Evolutionary conservation across 2,329 filamentous ascomycete genomes (phyloP).

Genomic region (Westerdykella aurantiaca): DNA sequence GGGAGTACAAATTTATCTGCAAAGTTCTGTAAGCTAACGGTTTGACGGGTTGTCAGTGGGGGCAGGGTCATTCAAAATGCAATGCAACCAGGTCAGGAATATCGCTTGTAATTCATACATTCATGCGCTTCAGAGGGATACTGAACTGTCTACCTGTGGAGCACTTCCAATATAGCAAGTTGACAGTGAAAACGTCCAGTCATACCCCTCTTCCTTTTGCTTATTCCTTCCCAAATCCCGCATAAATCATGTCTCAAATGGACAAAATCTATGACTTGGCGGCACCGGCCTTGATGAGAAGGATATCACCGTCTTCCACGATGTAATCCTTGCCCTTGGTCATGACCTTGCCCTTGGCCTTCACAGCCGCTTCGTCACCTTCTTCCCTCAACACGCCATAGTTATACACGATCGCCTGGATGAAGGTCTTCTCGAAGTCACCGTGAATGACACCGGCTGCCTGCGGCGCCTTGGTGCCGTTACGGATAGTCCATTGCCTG

Average conservation of each 20-base stretch:
- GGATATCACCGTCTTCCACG: conserved; percentile 72
- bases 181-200: neutral
- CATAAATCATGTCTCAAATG: neutral
- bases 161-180: neutral
- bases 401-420: conserved; percentile 93
- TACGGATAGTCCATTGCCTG: conserved; percentile 95
- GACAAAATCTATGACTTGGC: conserved; percentile 56
- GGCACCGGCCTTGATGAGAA: conserved; percentile 86
- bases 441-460: conserved; percentile 97
- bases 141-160: neutral
- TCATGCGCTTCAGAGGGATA: neutral
- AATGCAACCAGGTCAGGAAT: no score
- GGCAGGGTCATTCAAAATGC: no score
- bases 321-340: conserved; percentile 99
- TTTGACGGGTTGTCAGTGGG: no score
- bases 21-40: no score
- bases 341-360: conserved; percentile 92
- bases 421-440: conserved; percentile 99
- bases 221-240: no score
- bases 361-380: conserved; percentile 82
- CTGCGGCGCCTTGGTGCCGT: conserved; percentile 93
- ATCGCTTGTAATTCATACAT: neutral
- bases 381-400: conserved; percentile 74
- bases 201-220: no score
- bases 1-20: no score